phyloP scores from a whole-genome alignment of 805 yeast species.

The Spathaspora arborariae region DNA sequence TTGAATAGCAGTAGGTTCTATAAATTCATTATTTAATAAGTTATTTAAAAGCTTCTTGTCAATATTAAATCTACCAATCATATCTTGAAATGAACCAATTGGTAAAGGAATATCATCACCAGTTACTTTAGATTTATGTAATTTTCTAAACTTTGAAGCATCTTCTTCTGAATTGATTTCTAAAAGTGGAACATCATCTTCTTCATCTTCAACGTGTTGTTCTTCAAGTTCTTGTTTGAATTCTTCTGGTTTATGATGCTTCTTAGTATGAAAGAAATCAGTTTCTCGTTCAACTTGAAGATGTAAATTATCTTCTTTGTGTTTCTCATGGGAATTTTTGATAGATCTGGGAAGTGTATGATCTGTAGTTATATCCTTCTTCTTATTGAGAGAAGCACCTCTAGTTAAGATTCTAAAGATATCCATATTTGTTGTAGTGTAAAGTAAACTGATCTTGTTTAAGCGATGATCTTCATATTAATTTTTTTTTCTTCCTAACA shows the following conservation, averaged over 20 bases:
- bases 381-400: slow-evolving; percentile 76
- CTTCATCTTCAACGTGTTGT: slow-evolving; percentile 21
- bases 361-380: slow-evolving; percentile 43
- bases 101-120: slow-evolving; percentile 92
- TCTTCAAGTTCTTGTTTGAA: slow-evolving; percentile 14
- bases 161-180: slow-evolving; percentile 52
- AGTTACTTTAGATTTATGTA: slow-evolving; percentile 62
- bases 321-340: slow-evolving; percentile 21
- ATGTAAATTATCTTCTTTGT: slow-evolving; percentile 37
- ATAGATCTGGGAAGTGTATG: slow-evolving; percentile 27
- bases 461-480: slow-evolving; percentile 5
- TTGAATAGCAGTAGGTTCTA: slow-evolving; percentile 91
- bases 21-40: slow-evolving; percentile 64
- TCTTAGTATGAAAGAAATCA: slow-evolving; percentile 72
- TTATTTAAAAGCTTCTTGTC: slow-evolving; percentile 58
- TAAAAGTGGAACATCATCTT: slow-evolving; percentile 34
- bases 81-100: slow-evolving; percentile 82
- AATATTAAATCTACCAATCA: slow-evolving; percentile 63
- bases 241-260: slow-evolving; percentile 16
- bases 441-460: background rate
- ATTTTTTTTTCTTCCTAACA: background rate
- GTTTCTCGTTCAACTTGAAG: slow-evolving; percentile 64
- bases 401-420: slow-evolving; percentile 79
- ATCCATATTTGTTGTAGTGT: slow-evolving; percentile 54
- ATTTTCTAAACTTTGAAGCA: slow-evolving; percentile 57